Evolutionary conservation across 257 asterid species (phyloP), one percentile per base, ranked within the genome.

Genomic region (Haberlea rhodopensis): DNA sequence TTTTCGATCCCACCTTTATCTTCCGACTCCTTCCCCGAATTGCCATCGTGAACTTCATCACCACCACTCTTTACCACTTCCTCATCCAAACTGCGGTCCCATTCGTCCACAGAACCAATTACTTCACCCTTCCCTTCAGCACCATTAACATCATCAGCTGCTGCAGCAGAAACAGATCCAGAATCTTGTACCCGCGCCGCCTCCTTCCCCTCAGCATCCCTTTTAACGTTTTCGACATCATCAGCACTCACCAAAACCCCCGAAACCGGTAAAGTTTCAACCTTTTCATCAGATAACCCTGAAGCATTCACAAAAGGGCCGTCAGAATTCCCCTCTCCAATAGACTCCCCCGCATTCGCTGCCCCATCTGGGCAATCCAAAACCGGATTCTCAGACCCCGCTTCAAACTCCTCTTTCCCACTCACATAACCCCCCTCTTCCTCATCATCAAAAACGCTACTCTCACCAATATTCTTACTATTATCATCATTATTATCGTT

Each of bases 361-460:
- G 62, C 52, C 20, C 37, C 74, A 67, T 53, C 74, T 32, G 53
- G 21, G 27, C 23, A 70, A 23, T 56, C 72, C 71, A 26, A 40
- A 59, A 65, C 66, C 13, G 59, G 65, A 65, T 73, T 69, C 69
- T 80, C 83, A 59, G 45, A 58, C 37, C 75, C 82, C 67, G 57
- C 13, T 20, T 78, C 87, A 65, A 84, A 87, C 76, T 87, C 90
- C 72, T 87, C 95, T 28, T 73, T 56, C 23, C 87, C 94, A 51
- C 92, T 83, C 76, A 74, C 70, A 69, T 78, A 81, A 57, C 83
- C 83, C 60, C 56, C 79, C 31, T 68, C 74, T 8, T 53, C 79
- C 73, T 81, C 88, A 59, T 73, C 94, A 66, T 78, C 81, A 31
- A 81, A 75, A 68, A 71, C 72, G 66, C 51, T 62, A 66, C 71